phyloP scores from a whole-genome alignment of 768 basidiomycete genomes.

The Serendipita sp. region DNA sequence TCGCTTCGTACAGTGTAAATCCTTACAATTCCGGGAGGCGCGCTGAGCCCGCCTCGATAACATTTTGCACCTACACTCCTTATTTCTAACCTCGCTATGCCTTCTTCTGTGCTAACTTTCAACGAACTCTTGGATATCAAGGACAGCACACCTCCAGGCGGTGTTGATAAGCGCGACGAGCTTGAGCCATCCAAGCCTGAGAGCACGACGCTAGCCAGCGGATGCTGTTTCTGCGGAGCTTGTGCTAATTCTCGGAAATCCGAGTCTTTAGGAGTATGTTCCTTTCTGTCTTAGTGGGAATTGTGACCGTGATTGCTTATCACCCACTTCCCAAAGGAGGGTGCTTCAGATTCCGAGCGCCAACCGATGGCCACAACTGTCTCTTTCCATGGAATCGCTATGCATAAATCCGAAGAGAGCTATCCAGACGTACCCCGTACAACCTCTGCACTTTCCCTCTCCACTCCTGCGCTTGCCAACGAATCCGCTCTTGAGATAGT shows the following conservation, averaged over 20 bases:
- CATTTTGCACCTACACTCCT: too few species aligned
- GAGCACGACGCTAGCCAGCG: not conserved
- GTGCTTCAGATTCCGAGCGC: not conserved
- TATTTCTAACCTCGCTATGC: not conserved
- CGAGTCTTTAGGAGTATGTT: not conserved
- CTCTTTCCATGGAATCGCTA: not conserved
- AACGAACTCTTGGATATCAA: not conserved
- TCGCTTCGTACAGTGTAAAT: too few species aligned
- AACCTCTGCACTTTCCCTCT: not conserved
- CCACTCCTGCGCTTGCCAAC: not conserved
- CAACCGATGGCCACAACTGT: not conserved
- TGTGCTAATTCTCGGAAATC: not conserved
- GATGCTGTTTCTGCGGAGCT: not conserved
- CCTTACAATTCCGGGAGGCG: too few species aligned
- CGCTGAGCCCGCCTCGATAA: too few species aligned
- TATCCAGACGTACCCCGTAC: not conserved
- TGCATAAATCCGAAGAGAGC: slow-evolving; percentile 1
- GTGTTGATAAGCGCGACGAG: not conserved
- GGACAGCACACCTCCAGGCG: not conserved
- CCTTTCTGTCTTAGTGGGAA: not conserved
- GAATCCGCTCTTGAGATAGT: not conserved
- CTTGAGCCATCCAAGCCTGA: not conserved
- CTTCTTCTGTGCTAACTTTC: not conserved
- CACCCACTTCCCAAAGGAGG: not conserved
- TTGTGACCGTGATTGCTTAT: slow-evolving; percentile 4